Base-by-base conservation (phyloP, 2,329 filamentous ascomycete genomes). In the Cladophialophora exuberans region DNA sequence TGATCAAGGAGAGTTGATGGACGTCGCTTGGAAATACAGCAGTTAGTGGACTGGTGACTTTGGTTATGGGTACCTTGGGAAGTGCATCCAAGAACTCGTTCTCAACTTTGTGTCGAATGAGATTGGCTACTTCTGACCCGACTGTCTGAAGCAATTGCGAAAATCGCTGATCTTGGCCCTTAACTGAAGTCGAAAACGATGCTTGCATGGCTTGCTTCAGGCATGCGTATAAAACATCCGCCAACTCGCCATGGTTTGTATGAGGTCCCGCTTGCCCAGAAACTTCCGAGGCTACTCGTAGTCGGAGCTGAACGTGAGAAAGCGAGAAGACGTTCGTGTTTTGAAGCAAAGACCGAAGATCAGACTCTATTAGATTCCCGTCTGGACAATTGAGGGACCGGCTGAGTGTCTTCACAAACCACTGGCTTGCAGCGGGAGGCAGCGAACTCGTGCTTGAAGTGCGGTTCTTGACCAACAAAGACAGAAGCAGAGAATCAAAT, bases 61-160 rank as follows among this genome's bases (percentile, higher is more conserved):
- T 60, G 46, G 33, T 57, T 3, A 23, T 6, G 26, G 45, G 50
- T 22, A 55, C 46, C 43, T 53, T 60, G 2, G 55, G 60, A 15
- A 56, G 57, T 57, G 50, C 73, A 55, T 25, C 71, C 65, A 52
- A 73, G 66, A 61, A 77, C 68, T 50, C 69, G 65, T 52, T 67
- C 70, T 66, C 76, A 69, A 22, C 72, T 71, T 61, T 70, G 66
- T 66, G 74, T 70, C 47, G 73, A 67, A 57, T 73, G 69, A 67
- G 74, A 47, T 41, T 43, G 13, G 48, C 43, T 65, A 65, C 43
- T 46, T 57, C 59, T 15, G 43, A 2, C 0, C 51, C 55, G n/a
- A 59, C 44, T 22, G n/a, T 46, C 6, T 52, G 25, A 4, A 57
- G 47, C 46, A 56, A 28, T 10, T 59, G 49, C 3, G 52, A 36